Percentiles rank a stretch among this genome's conserved stretches.
Evolutionary conservation across 148 eudicot species (phyloP).

Genomic region (Agrostemma githago): DNA sequence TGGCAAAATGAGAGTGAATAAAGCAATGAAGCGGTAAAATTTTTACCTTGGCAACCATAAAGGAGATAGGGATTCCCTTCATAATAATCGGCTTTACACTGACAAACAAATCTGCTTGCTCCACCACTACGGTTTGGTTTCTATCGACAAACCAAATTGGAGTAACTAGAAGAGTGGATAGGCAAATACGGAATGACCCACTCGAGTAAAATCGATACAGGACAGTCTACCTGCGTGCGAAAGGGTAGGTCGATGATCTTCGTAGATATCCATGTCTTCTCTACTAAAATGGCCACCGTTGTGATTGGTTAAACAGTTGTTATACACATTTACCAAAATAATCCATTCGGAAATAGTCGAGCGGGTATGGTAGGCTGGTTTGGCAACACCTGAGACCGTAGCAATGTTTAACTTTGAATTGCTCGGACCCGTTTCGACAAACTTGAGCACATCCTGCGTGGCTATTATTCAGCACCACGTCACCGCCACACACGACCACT

Average conservation of each 20-base stretch:
- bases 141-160: not conserved
- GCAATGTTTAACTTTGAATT: not conserved
- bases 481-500: not conserved
- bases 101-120: slow-evolving; percentile 12
- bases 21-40: no score
- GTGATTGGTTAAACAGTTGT: not conserved
- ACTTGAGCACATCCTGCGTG: not conserved
- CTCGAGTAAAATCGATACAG: not conserved
- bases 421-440: not conserved
- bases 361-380: not conserved
- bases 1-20: not conserved
- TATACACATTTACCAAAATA: not conserved
- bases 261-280: not conserved
- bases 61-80: slow-evolving; percentile 26
- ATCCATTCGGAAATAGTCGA: not conserved
- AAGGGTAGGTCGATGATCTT: not conserved
- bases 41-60: slow-evolving; percentile 21
- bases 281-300: not conserved
- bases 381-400: not conserved
- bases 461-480: not conserved
- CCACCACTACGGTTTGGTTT: not conserved
- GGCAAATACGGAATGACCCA: not conserved
- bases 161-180: not conserved
- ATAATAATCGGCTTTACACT: slow-evolving; percentile 17
- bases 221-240: not conserved